These are phyloP conservation scores for Aspergillus arachidicola DNA, from an alignment of 2,329 filamentous ascomycete genomes.

Conservation along the genomic window DNA sequence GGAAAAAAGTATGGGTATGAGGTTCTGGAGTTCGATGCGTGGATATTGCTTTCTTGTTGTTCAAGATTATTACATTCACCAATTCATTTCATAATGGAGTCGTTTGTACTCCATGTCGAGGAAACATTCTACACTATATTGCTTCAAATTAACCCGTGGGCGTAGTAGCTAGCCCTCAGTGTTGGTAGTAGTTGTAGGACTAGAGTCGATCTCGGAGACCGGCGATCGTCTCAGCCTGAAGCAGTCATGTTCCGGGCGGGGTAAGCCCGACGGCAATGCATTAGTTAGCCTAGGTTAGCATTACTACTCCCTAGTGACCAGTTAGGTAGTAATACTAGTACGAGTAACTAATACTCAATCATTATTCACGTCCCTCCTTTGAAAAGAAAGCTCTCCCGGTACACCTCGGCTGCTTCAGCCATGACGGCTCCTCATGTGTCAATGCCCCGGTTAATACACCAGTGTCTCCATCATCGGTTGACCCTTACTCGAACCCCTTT, in stretches of 20 bases:
- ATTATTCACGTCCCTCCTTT: background rate
- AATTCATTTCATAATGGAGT: constrained; percentile 3
- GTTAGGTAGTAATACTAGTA: background rate
- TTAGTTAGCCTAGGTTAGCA: constrained; percentile 14
- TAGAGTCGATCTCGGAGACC: background rate
- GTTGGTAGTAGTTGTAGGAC: background rate
- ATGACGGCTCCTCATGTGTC: constrained; percentile 15
- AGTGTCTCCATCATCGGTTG: constrained; percentile 2
- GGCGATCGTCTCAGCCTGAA: background rate
- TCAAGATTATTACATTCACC: constrained; percentile 2
- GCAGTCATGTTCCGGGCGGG: constrained; percentile 9
- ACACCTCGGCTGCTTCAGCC: constrained; percentile 12
- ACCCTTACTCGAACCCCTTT: constrained; percentile 12
- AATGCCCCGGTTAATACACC: constrained; percentile 14
- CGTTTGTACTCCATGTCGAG: background rate
- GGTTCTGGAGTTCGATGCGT: constrained; percentile 34
- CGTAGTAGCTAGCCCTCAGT: background rate
- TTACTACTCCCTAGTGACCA: background rate
- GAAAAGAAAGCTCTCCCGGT: background rate
- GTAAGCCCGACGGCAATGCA: constrained; percentile 5
- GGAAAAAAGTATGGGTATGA: constrained; percentile 34
- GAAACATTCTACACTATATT: background rate
- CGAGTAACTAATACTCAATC: too few relatives aligned
- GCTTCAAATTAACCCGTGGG: background rate
- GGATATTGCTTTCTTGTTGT: constrained; percentile 22